Base-by-base conservation (phyloP, 2,329 filamentous ascomycete species). In the Alternaria rosae region DNA sequence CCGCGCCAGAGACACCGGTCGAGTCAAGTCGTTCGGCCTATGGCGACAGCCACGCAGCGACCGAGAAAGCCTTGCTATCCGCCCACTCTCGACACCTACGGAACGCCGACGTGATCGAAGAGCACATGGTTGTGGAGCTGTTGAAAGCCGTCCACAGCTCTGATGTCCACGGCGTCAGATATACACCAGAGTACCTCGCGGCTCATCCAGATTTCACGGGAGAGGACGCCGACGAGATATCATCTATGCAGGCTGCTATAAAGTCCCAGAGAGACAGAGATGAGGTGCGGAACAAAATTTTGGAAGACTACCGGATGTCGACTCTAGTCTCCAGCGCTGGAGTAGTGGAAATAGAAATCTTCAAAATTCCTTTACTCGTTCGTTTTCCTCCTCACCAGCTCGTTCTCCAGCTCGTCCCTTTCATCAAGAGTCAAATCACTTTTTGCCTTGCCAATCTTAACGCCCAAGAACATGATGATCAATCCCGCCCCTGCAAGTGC, bases 361-460 rank as follows among this genome's bases (percentile, higher is more conserved):
- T 41, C 21, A 26, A 11, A 5, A 10, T 26, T 25, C 17, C 9
- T 21, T 38, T 47, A 61, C 35, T 54, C 25, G 12, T 61, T 56
- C 48, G 52, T 66, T 52, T 9, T 54, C 35, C 70, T 67, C 26
- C 67, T 68, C 17, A 65, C 65, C 61, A 78, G 62, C 55, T 77
- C 76, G 7, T 62, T 66, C 60, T 77, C 75, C 26, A 78, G 38
- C 53, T 78, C 74, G 9, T 61, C 68, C 47, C 55, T 70, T 61
- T 78, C 76, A 3, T 78, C 76, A 9, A 74, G 21, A 6, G 76
- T 78, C 58, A 78, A 32, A 9, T 76, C 77, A 45, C 76, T 79
- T 51, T 69, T 68, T 17, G 77, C 77, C 53, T 77, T 79, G 4
- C 77, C 77, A 48, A 80, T 76, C 43, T 70, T 75, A 2, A 79